Percentiles rank a stretch among this genome's conserved stretches.
phyloP scores from a whole-genome alignment of 1,284 basidiomycete genomes.

The Ceratobasidium sp. region DNA sequence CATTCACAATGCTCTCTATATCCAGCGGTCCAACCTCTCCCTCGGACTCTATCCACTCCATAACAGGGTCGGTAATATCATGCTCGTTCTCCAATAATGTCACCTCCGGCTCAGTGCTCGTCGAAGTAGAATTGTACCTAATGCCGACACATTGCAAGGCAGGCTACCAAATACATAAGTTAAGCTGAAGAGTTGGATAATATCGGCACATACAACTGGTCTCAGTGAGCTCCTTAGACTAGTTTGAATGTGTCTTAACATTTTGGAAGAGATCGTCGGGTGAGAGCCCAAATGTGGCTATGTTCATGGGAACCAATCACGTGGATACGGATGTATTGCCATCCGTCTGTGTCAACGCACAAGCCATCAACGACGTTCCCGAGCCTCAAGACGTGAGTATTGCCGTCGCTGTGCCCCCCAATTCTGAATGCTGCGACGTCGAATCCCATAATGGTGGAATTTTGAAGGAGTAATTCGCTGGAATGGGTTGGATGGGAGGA shows the following conservation, averaged over 20 bases:
- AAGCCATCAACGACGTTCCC: constrained; percentile 38
- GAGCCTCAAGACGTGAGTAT: constrained; percentile 41
- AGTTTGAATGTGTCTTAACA: constrained; percentile 25
- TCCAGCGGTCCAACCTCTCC: constrained; percentile 17
- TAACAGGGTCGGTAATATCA: constrained; percentile 37
- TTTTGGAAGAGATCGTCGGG: not conserved
- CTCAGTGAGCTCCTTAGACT: constrained; percentile 5
- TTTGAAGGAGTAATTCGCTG: not conserved
- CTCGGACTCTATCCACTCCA: constrained; percentile 36
- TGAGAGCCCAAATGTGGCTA: not conserved
- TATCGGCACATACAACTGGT: not conserved
- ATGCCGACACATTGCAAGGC: not conserved
- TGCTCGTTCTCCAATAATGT: constrained; percentile 8
- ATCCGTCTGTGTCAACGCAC: constrained; percentile 23
- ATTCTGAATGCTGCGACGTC: no score
- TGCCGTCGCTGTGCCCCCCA: not conserved
- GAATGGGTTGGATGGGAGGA: constrained; percentile 52
- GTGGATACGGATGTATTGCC: constrained; percentile 22
- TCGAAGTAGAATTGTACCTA: constrained; percentile 19
- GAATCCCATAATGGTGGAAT: not conserved
- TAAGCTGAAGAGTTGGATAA: not conserved
- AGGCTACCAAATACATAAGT: constrained; percentile 5
- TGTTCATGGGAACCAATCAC: constrained; percentile 20
- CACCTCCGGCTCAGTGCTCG: not conserved
- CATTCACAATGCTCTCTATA: constrained; percentile 30